phyloP scores from a whole-genome alignment of 1,139 yeast genomes.

The Scheffersomyces cryptocercus region DNA sequence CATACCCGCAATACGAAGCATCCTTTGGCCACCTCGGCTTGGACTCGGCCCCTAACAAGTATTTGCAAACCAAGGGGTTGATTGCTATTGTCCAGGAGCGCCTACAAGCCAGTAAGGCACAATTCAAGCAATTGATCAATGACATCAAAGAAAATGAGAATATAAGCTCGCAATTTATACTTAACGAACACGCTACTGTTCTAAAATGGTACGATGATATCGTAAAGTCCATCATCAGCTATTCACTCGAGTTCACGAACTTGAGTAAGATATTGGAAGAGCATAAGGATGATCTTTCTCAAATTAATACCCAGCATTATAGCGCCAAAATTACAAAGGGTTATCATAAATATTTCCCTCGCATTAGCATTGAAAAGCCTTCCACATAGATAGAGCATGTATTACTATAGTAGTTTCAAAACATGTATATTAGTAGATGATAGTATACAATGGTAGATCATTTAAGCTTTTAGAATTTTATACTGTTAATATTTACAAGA shows the following conservation, averaged over 20 bases:
- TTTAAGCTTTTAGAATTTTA: not conserved
- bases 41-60: constrained; percentile 6
- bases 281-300: constrained; percentile 2
- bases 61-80: constrained; percentile 4
- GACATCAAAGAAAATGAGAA: constrained; percentile 11
- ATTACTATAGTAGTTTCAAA: not conserved
- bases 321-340: constrained; percentile 24
- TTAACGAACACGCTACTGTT: constrained; percentile 14
- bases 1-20: constrained; percentile 34
- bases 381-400: not conserved
- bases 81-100: constrained; percentile 10
- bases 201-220: constrained; percentile 24
- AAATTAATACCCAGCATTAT: constrained; percentile 9
- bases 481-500: not conserved
- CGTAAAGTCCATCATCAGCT: constrained; percentile 25
- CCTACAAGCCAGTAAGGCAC: constrained; percentile 9
- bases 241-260: constrained; percentile 20
- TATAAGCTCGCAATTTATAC: constrained; percentile 16
- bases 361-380: constrained; percentile 14
- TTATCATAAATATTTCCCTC: constrained; percentile 44
- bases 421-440: not conserved
- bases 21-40: constrained; percentile 14
- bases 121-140: constrained; percentile 7
- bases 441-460: not conserved
- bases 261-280: constrained; percentile 11